Evolutionary conservation across 176 grass and related monocot genomes (phyloP), one percentile per base, ranked within the genome.

Genomic region (Musa beccarii): DNA sequence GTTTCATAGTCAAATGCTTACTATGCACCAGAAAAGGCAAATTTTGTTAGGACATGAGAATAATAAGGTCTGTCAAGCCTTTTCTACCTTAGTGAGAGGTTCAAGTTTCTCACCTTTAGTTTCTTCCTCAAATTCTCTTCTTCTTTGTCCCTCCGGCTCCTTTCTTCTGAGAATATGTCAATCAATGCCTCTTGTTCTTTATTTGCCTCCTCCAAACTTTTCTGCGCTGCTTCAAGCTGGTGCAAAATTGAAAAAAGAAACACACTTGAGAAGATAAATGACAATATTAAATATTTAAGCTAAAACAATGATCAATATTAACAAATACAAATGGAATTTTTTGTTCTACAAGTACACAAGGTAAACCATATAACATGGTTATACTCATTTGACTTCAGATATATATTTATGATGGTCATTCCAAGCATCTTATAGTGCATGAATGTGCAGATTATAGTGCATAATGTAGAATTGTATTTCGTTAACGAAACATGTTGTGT

Each of bases 111-210:
- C 55, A 91, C 95, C 95, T 93, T 99, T 49, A 99, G 79, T 75
- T 99, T 99, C 56, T 89, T 85, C 63, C 82, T 82, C 78, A 99
- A 79, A 75, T 76, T 84, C 63, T 87, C 95, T 76, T 94, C 95
- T 53, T 99, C 95, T 82, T 71, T 78, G 65, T 89, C 90, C 61
- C 90, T 84, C 2, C 86, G 86, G 54, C 10, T 89, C 77, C 90
- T 93, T 90, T 99, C 95, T 81, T 99, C 95, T 50, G 95, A 89
- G 83, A 99, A 99, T 51, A 99, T 86, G 25, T 89, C 88, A 1
- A 99, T 99, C 69, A 94, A 63, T 50, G 95, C 90, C 76, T 94
- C 95, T 78, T 99, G 95, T 73, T 99, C 95, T 72, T 91, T 91
- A 69, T 79, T 86, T 74, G 86, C 56, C 69, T 82, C 79, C 78